These are phyloP conservation scores for Trichoderma aggressivum DNA, from an alignment of 2,329 filamentous ascomycete species.

Conservation along the genomic window DNA sequence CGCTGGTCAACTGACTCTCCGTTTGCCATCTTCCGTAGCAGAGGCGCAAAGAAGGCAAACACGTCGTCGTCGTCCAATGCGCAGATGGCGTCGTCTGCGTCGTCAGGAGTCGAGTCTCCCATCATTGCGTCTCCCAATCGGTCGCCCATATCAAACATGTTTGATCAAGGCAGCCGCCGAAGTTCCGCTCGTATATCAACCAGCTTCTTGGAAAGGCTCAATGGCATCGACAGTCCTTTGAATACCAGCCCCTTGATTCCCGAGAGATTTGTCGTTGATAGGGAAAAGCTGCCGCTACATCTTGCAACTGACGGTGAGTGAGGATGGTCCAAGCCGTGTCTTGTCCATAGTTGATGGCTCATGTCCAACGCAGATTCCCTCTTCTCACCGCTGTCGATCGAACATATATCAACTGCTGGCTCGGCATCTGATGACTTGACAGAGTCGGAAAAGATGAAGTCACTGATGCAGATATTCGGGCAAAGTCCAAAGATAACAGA, in stretches of 20 bases:
- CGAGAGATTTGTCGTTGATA: neutral
- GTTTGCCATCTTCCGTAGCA: slow-evolving; percentile 44
- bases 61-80: slow-evolving; percentile 22
- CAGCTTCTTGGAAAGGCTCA: slow-evolving; percentile 10
- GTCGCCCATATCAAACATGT: slow-evolving; percentile 27
- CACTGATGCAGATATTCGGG: slow-evolving; percentile 16
- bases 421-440: slow-evolving; percentile 11
- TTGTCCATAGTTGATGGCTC: neutral
- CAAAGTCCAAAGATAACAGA: neutral
- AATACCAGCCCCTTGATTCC: neutral
- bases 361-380: neutral
- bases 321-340: neutral
- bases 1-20: slow-evolving; percentile 39
- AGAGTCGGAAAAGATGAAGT: slow-evolving; percentile 16
- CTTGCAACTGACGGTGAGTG: slow-evolving; percentile 7
- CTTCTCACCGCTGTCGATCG: neutral
- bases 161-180: slow-evolving; percentile 25
- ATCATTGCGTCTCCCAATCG: slow-evolving; percentile 26
- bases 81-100: slow-evolving; percentile 21
- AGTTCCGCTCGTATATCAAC: slow-evolving; percentile 23
- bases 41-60: slow-evolving; percentile 29
- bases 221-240: neutral
- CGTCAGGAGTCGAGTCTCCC: slow-evolving; percentile 28
- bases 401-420: neutral
- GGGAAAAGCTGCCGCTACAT: neutral